A percentile compares a stretch with the other conserved stretches of the same genome.
Evolutionary conservation across 441 rosid genomes (phyloP).

Genomic region (Gossypium davidsonii): DNA sequence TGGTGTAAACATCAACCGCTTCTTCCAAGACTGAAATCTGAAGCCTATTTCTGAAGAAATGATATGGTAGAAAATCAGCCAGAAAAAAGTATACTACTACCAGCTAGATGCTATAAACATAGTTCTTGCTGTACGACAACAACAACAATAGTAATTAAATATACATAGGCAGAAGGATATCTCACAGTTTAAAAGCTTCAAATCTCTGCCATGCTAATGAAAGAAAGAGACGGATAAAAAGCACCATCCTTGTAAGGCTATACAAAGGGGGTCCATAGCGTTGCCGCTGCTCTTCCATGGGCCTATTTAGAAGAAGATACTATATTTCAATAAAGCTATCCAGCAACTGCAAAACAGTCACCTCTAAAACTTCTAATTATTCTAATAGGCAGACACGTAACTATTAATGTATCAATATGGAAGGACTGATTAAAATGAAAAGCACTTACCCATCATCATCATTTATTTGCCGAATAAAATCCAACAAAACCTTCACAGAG

Average conservation of each 20-base stretch:
- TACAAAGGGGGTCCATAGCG: slow-evolving; percentile 96
- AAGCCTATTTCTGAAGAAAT: slow-evolving; percentile 38
- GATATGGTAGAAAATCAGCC: slow-evolving; percentile 21
- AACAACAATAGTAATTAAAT: background rate
- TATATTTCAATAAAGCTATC: slow-evolving; percentile 12
- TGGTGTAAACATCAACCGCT: slow-evolving; percentile 62
- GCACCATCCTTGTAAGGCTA: slow-evolving; percentile 67
- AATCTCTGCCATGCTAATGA: slow-evolving; percentile 59
- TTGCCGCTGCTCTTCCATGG: slow-evolving; percentile 97
- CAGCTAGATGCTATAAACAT: background rate
- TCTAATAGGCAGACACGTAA: slow-evolving; percentile 9
- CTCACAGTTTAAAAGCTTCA: slow-evolving; percentile 63
- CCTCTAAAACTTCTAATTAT: background rate
- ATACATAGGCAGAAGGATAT: slow-evolving; percentile 16
- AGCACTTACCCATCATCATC: slow-evolving; percentile 87
- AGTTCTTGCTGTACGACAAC: background rate
- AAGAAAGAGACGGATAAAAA: slow-evolving; percentile 53
- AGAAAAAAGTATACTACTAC: slow-evolving; percentile 17
- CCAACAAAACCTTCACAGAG: slow-evolving; percentile 74
- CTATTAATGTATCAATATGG: background rate
- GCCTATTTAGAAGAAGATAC: slow-evolving; percentile 42
- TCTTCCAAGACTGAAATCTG: slow-evolving; percentile 56
- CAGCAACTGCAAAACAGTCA: background rate
- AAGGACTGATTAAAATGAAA: slow-evolving; percentile 13
- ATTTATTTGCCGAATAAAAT: slow-evolving; percentile 85